Base-by-base conservation (phyloP, 1,139 yeast species). In the Pichia sp. region DNA sequence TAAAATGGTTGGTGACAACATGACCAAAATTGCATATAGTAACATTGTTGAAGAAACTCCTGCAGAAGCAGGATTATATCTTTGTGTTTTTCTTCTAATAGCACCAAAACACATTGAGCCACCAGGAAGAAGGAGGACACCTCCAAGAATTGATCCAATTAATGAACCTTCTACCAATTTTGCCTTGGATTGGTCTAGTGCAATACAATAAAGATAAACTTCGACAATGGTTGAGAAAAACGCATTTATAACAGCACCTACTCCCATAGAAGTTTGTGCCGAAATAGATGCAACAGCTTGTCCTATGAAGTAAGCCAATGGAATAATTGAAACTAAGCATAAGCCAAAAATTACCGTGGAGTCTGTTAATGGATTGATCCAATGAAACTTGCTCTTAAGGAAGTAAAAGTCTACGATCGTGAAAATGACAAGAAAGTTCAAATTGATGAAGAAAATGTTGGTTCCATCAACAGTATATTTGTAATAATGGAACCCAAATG, bases 221-320 rank as follows among this genome's bases (percentile, higher is more conserved):
- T 93, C 99, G 13, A 93, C 98, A 52, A 95, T 80, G 0, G 99
- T 92, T 1, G 99, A 92, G 76, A 93, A 93, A 65, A 95, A 92
- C 0, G 99, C 99, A 70, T 93, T 93, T 63, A 93, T 90, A 0
- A 92, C 97, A 1, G 99, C 99, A 74, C 99, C 99, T 61, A 93
- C 85, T n/a, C 98, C 97, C 98, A 93, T 93, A 0, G 98, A 92
- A 0, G 97, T 90, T 72, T 95, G 99, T 0, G 99, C 98, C 3
- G 97, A 88, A 60, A 93, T 93, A 1, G 98, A 92, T 0, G 99
- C 99, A 30, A 93, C 99, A 1, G 99, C 99, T 70, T 93, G 98
- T 3, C 99, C 99, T 64, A 93, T 92, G 70, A 92, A 93, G 68
- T 93, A 93, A 0, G 99, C 99, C 62, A 93, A 76, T 2, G 99